Base-by-base conservation (phyloP, 2,329 filamentous ascomycete species). In the Bipolaris bicolor region DNA sequence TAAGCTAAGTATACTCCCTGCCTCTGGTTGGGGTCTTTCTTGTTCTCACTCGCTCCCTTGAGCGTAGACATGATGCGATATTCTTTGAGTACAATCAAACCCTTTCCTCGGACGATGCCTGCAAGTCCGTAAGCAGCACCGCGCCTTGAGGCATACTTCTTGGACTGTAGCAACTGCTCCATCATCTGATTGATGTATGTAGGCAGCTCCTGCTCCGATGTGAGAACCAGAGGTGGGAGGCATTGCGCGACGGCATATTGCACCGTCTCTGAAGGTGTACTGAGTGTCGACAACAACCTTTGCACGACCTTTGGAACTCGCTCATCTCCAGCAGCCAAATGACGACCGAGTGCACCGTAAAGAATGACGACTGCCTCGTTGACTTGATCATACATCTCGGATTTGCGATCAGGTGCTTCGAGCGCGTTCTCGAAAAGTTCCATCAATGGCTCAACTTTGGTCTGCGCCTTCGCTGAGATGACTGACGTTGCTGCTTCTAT, bases 321-420 rank as follows among this genome's bases (percentile, higher is more conserved):
- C 64, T 87, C 80, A 75, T 99, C 95, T n/a, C 92, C 92, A 7
- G 87, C 78, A 65, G 90, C 86, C 57, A 99, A 80, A 80, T 99
- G 95, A 49, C 91, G 88, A 41, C 93, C 95, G 36, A 99, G 81
- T 49, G 96, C 94, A 73, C 95, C 95, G 69, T 99, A 99, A 75
- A 99, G 89, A 67, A 99, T 95, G 66, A 99, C 93, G 50, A 99
- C 93, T 16, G 96, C 95, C 78, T 99, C 95, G 67, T 97, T 97
- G 62, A 98, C 90, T 58, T 92, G 86, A 76, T 99, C 96, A 16
- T 91, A 88, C 52, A 89, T 86, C 64, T 93, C 87, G 0, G 89
- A 92, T 55, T 88, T 89, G 72, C 90, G 91, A 74, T 95, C 91
- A 2, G 92, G 90, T 2, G 87, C 88, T 71, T 94, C 92, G n/a